These are phyloP conservation scores for Rhynchospora breviuscula DNA, from an alignment of 176 grass and related monocot genomes.

Conservation along the genomic window DNA sequence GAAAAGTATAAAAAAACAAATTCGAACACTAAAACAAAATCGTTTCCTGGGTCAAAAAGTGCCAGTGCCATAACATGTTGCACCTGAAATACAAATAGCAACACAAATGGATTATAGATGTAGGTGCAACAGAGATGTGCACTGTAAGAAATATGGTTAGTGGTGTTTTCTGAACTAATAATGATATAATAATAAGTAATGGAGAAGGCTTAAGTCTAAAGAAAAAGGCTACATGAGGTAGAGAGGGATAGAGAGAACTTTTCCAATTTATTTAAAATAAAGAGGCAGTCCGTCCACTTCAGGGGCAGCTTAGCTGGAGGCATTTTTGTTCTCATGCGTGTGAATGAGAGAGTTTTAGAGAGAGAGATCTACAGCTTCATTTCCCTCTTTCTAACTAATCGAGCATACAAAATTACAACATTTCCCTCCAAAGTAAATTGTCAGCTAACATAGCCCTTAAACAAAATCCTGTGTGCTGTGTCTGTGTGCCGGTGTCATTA, in stretches of 20 bases:
- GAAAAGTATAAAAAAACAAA: too few relatives aligned
- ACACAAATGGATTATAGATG: background rate
- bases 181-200: background rate
- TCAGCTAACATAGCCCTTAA: background rate
- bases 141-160: background rate
- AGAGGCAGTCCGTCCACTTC: background rate
- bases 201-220: background rate
- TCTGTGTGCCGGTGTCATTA: too few relatives aligned
- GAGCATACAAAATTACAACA: background rate
- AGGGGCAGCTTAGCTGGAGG: conserved; percentile 9
- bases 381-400: background rate
- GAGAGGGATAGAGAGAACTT: background rate
- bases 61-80: background rate
- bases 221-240: background rate
- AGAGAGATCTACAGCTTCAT: background rate
- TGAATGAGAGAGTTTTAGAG: background rate
- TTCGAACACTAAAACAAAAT: background rate
- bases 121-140: background rate
- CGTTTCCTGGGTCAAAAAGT: background rate
- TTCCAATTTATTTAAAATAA: background rate
- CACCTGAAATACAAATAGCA: background rate
- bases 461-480: background rate
- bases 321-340: conserved; percentile 12
- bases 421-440: background rate
- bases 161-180: background rate